phyloP scores from a whole-genome alignment of 495 filamentous ascomycete genomes.

The Beverwykella pulmonaria region DNA sequence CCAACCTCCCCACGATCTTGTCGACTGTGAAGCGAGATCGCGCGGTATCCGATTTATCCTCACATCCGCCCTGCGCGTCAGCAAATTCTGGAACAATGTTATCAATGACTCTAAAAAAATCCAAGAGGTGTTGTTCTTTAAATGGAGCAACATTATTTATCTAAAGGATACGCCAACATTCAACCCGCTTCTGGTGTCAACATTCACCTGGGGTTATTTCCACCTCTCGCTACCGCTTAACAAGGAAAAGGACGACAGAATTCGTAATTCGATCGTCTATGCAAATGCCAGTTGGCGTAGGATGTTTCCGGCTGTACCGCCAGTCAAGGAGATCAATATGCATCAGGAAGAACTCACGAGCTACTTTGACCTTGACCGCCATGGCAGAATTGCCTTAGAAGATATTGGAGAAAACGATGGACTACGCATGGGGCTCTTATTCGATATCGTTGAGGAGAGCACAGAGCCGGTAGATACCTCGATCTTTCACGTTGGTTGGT shows the following conservation, averaged over 20 bases:
- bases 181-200: conserved; percentile 13
- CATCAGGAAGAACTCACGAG: neutral
- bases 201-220: conserved; percentile 18
- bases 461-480: neutral
- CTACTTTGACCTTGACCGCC: neutral
- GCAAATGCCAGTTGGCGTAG: conserved; percentile 8
- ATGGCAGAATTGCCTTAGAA: neutral
- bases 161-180: neutral
- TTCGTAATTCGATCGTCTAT: neutral
- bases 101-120: neutral
- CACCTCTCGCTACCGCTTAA: neutral
- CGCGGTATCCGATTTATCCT: conserved; percentile 11
- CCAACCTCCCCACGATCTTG: neutral
- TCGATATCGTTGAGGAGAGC: conserved; percentile 7
- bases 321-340: neutral
- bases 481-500: neutral
- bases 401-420: neutral
- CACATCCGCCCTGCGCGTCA: neutral
- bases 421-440: conserved; percentile 10
- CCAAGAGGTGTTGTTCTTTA: conserved; percentile 12
- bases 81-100: conserved; percentile 6
- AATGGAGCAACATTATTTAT: neutral
- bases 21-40: neutral
- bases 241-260: neutral
- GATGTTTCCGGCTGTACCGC: conserved; percentile 11